Conservation (phyloP, 768 basidiomycete species). For the Arthromyces matolae region DNA sequence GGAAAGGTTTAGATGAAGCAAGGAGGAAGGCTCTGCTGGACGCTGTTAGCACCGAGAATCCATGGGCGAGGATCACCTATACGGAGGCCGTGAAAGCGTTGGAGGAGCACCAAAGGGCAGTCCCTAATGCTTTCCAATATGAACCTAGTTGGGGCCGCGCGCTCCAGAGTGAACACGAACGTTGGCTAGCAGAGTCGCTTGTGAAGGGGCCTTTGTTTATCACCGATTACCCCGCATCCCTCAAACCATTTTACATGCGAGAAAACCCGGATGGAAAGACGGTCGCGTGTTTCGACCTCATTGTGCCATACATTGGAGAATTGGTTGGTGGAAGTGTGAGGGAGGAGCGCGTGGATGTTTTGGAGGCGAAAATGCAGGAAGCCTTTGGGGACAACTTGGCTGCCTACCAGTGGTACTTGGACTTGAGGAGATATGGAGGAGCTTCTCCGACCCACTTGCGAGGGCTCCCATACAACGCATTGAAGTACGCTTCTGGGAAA, state of each 20-base stretch:
- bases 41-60: constrained; percentile 27
- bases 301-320: constrained; percentile 87
- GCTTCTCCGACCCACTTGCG: too few species aligned
- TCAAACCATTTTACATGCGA: constrained; percentile 99
- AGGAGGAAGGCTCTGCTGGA: constrained; percentile 32
- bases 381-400: constrained; percentile 39
- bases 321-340: constrained; percentile 89
- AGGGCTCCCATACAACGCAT: too few species aligned
- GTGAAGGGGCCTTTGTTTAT: constrained; percentile 83
- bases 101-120: constrained; percentile 27
- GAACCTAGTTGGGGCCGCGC: constrained; percentile 63
- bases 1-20: constrained; percentile 35
- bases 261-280: constrained; percentile 49
- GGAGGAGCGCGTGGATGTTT: constrained; percentile 61
- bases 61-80: constrained; percentile 79
- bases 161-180: constrained; percentile 90
- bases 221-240: constrained; percentile 74
- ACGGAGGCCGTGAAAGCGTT: constrained; percentile 68
- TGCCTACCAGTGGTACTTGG: constrained; percentile 69
- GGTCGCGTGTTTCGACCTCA: constrained; percentile 93
- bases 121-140: constrained; percentile 46
- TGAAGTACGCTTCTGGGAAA: too few species aligned
- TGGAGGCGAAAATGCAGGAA: constrained; percentile 47
- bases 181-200: constrained; percentile 74
- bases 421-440: constrained; percentile 79